These are phyloP conservation scores for Pulicaria dysenterica DNA, from an alignment of 129 eudicot genomes.

Conservation along the genomic window DNA sequence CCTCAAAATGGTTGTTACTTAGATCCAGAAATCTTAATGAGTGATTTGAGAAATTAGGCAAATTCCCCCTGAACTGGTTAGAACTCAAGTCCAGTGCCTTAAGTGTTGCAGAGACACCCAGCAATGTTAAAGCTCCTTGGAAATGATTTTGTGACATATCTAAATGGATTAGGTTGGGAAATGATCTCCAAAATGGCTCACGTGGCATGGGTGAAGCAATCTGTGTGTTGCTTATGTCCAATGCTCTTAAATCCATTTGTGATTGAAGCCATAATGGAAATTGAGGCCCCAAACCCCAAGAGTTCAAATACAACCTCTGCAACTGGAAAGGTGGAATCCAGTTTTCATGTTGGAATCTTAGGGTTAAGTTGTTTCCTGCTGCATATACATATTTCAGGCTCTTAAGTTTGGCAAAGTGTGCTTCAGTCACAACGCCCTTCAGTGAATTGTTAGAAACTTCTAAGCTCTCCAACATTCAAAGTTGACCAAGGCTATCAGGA, in stretches of 20 bases:
- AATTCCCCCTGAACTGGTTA: not conserved
- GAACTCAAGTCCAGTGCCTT: not conserved
- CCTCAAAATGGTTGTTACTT: constrained; percentile 29
- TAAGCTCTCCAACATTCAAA: constrained; percentile 22
- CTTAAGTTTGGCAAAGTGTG: constrained; percentile 7
- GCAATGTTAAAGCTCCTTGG: not conserved
- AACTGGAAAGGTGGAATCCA: not conserved
- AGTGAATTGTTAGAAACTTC: constrained; percentile 21
- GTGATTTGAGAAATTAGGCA: too few species aligned
- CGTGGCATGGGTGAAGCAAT: constrained; percentile 25
- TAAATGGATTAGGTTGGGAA: constrained; percentile 1
- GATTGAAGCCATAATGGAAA: constrained; percentile 44
- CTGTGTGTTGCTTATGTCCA: constrained; percentile 24
- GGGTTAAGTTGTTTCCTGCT: not conserved
- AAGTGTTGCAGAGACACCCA: not conserved
- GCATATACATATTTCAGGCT: not conserved
- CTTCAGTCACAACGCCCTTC: constrained; percentile 23
- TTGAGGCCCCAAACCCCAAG: constrained; percentile 3
- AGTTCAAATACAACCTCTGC: not conserved
- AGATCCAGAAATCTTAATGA: constrained; percentile 13
- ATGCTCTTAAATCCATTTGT: not conserved
- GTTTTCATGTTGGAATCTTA: constrained; percentile 4
- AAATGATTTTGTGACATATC: constrained; percentile 35
- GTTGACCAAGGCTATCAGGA: constrained; percentile 10
- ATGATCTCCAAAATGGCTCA: constrained; percentile 26